Evolutionary conservation across 78 protist genomes (phyloP).

Genomic region (Chrysochromulina tobinii): DNA sequence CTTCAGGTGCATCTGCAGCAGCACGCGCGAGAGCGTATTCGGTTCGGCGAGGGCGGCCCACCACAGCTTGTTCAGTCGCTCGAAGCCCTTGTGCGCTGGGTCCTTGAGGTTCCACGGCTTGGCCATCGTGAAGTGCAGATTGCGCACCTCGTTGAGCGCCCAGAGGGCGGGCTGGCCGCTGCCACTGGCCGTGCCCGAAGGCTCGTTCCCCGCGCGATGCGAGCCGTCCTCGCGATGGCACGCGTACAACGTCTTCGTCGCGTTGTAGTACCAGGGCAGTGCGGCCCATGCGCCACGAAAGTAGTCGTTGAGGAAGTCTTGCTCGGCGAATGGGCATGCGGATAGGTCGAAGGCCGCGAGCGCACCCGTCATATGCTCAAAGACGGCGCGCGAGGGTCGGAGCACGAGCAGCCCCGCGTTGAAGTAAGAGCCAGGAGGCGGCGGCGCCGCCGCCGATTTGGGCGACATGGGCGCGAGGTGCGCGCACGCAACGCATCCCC

Average conservation of each 20-base stretch:
- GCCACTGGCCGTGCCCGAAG: neutral
- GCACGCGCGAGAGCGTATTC: neutral
- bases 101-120: neutral
- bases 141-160: too few species aligned
- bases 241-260: neutral
- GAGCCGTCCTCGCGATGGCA: neutral
- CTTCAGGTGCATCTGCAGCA: neutral
- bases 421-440: neutral
- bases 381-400: neutral
- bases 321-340: neutral
- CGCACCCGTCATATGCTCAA: neutral
- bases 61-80: neutral
- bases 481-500: neutral
- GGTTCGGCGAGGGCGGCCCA: neutral
- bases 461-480: neutral
- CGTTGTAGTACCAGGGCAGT: neutral
- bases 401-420: slow-evolving; percentile 12
- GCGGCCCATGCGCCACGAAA: neutral
- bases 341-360: neutral
- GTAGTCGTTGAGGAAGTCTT: neutral
- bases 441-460: neutral
- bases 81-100: neutral
- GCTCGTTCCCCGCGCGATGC: neutral
- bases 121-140: slow-evolving; percentile 21
- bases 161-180: neutral